Percentiles rank a stretch among this genome's conserved stretches.
Evolutionary conservation across 805 yeast species (phyloP).

Genomic region (Candida gorgasii): DNA sequence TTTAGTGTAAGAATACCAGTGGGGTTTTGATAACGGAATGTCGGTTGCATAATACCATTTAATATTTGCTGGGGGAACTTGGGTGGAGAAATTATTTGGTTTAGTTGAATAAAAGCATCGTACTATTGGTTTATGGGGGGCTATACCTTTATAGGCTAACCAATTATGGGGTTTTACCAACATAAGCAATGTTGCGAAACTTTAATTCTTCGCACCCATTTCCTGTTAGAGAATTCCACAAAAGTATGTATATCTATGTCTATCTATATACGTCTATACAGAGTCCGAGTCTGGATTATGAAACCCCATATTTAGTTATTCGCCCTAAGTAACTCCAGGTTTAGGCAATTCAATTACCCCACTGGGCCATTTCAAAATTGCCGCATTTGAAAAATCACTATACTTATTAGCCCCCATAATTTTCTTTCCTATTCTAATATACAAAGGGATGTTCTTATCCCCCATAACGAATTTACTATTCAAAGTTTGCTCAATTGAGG

Average conservation of each 20-base stretch:
- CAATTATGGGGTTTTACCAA: too few species aligned
- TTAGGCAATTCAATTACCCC: conserved; percentile 53
- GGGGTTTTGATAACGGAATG: conserved; percentile 68
- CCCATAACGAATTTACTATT: conserved; percentile 23
- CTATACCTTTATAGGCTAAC: too few species aligned
- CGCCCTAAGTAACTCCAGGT: conserved; percentile 51
- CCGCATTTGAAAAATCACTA: conserved; percentile 71
- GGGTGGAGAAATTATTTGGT: conserved; percentile 1
- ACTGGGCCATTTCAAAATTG: conserved; percentile 56
- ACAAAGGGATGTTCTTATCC: conserved; percentile 41
- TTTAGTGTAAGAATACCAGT: conserved; percentile 53
- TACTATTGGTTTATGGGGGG: too few species aligned
- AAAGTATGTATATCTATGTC: too few species aligned
- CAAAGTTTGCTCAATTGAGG: conserved; percentile 29
- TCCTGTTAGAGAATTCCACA: too few species aligned
- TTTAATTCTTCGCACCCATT: too few species aligned
- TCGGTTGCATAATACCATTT: conserved; percentile 88
- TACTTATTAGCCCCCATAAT: conserved; percentile 36
- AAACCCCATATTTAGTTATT: too few species aligned
- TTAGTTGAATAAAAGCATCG: neutral
- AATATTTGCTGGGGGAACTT: conserved; percentile 19
- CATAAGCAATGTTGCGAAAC: too few species aligned
- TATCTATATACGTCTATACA: neutral
- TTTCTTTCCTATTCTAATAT: conserved; percentile 58
- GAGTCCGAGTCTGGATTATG: too few species aligned